A percentile compares a stretch with the other conserved stretches of the same genome.
Evolutionary conservation across 2,329 filamentous ascomycete genomes (phyloP).

Genomic region (Phoma sp.): DNA sequence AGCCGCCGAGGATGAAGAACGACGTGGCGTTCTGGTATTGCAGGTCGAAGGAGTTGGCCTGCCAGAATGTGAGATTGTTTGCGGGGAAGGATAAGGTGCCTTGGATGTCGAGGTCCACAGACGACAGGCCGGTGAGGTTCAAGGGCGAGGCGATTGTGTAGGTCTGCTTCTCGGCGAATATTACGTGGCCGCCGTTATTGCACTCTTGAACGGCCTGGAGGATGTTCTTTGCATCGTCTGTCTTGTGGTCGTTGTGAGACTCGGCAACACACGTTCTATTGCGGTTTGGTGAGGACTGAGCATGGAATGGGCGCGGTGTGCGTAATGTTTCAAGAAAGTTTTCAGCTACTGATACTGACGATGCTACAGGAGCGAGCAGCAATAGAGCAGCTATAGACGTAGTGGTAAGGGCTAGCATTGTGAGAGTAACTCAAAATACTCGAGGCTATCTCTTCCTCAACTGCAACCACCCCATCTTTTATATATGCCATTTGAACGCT

Average conservation of each 20-base stretch:
- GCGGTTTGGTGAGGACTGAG: constrained; percentile 12
- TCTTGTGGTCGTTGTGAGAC: constrained; percentile 17
- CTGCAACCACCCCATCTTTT: not conserved
- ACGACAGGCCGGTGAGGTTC: constrained; percentile 17
- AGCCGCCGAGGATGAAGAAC: constrained; percentile 69
- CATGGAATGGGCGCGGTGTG: constrained; percentile 21
- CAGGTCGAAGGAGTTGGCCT: constrained; percentile 19
- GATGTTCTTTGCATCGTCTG: constrained; percentile 18
- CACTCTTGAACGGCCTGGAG: constrained; percentile 16
- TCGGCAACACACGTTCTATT: constrained; percentile 25
- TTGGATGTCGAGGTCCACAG: constrained; percentile 23
- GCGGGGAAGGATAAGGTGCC: constrained; percentile 14
- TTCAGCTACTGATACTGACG: constrained; percentile 18
- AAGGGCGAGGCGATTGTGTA: constrained; percentile 19
- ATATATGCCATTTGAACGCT: not conserved
- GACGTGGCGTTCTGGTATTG: constrained; percentile 67
- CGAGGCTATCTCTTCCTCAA: not conserved
- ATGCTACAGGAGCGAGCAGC: constrained; percentile 7
- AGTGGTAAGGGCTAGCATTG: constrained; percentile 4
- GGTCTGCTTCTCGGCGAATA: constrained; percentile 16
- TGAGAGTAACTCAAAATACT: not conserved
- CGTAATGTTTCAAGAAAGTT: constrained; percentile 21
- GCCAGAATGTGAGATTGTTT: constrained; percentile 17
- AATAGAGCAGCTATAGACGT: constrained; percentile 3
- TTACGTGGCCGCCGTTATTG: constrained; percentile 23